Conservation (phyloP, 768 basidiomycete species). For the Termitomyces sp. region DNA sequence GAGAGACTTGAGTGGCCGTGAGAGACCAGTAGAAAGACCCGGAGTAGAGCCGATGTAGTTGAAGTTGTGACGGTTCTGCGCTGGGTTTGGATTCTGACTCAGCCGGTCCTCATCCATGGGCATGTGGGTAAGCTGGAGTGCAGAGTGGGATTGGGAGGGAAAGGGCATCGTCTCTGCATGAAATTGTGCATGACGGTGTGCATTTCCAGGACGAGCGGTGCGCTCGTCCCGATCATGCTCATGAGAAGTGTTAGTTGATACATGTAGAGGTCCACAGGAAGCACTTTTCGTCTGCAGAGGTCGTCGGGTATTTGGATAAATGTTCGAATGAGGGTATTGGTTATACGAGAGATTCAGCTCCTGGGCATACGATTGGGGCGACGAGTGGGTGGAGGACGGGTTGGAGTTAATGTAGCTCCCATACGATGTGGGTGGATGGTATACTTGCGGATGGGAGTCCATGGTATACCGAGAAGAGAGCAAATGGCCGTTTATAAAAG, state of each 20-base stretch:
- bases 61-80: conserved; percentile 8
- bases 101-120: conserved; percentile 9
- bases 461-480: conserved; percentile 4
- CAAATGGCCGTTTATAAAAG: background rate
- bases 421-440: conserved; percentile 18
- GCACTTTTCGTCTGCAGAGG: conserved; percentile 14
- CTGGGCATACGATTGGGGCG: conserved; percentile 15
- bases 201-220: conserved; percentile 47
- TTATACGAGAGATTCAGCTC: conserved; percentile 17
- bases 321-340: conserved; percentile 13
- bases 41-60: conserved; percentile 21
- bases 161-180: conserved; percentile 25
- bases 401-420: conserved; percentile 25
- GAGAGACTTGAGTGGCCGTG: conserved; percentile 53
- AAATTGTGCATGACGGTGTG: conserved; percentile 41
- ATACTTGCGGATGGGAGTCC: conserved; percentile 14
- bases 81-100: background rate
- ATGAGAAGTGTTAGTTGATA: conserved; percentile 31
- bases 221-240: conserved; percentile 43
- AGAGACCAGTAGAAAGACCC: conserved; percentile 39
- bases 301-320: conserved; percentile 19
- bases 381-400: conserved; percentile 29
- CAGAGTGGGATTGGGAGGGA: conserved; percentile 11
- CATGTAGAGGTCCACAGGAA: conserved; percentile 27
- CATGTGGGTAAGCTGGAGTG: conserved; percentile 1